These are phyloP conservation scores for Metschnikowia dekortorum DNA, from an alignment of 805 yeast species.

Conservation along the genomic window DNA sequence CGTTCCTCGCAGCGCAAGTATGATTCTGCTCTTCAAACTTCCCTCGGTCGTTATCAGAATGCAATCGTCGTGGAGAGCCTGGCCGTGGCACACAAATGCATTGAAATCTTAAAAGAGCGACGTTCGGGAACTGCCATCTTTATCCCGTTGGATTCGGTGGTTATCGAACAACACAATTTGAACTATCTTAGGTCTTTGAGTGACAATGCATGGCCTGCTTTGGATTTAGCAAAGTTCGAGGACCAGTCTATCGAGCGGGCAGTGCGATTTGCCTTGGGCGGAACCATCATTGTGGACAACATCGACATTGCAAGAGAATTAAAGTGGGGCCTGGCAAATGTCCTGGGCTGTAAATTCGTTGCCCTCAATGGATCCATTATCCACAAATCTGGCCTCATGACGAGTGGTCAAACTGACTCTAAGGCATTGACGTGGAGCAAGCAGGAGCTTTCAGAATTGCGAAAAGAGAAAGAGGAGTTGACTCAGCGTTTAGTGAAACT, in stretches of 20 bases:
- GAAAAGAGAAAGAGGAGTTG: conserved; percentile 46
- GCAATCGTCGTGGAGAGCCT: conserved; percentile 77
- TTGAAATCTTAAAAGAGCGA: conserved; percentile 76
- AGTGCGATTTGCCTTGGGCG: conserved; percentile 72
- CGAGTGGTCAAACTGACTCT: conserved; percentile 67
- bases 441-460: conserved; percentile 54
- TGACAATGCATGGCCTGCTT: conserved; percentile 56
- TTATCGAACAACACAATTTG: conserved; percentile 48
- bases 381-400: conserved; percentile 83
- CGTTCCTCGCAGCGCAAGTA: conserved; percentile 70
- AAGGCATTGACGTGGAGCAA: conserved; percentile 67
- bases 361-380: conserved; percentile 82
- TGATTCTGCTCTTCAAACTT: conserved; percentile 68
- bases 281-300: conserved; percentile 71
- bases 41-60: conserved; percentile 75
- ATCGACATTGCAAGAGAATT: conserved; percentile 64
- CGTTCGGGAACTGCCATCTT: conserved; percentile 82
- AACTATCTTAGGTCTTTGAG: conserved; percentile 51
- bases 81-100: conserved; percentile 67
- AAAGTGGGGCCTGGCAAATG: conserved; percentile 48
- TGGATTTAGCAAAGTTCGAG: conserved; percentile 66
- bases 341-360: conserved; percentile 60
- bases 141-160: conserved; percentile 78
- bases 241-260: conserved; percentile 71
- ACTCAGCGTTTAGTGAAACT: conserved; percentile 47